phyloP scores from a whole-genome alignment of 345 rosid genomes.

The Salix purpurea region DNA sequence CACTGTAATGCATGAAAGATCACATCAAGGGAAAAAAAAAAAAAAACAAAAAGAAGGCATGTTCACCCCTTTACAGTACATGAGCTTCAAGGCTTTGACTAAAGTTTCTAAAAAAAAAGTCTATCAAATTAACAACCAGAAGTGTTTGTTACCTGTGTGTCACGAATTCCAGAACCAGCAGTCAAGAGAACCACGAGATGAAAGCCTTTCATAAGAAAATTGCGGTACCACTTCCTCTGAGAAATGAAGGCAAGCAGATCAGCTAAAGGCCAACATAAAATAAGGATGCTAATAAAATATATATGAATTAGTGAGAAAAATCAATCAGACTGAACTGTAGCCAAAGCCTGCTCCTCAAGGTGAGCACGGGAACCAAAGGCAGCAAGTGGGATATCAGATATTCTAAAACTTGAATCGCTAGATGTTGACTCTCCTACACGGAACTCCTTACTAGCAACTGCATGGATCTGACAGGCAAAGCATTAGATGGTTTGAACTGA shows the following conservation, averaged over 20 bases:
- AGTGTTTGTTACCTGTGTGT: constrained; percentile 62
- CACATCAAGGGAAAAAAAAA: constrained; percentile 10
- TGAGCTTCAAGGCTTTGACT: neutral
- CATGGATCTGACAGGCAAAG: constrained; percentile 60
- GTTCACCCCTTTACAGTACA: neutral
- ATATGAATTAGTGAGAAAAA: neutral
- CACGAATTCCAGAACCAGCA: constrained; percentile 96
- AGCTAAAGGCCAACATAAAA: constrained; percentile 16
- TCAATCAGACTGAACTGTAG: constrained; percentile 60
- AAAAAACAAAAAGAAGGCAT: neutral
- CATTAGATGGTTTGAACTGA: constrained; percentile 25
- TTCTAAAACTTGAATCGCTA: constrained; percentile 34
- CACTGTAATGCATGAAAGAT: constrained; percentile 46
- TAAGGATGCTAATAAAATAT: neutral
- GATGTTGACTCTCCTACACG: constrained; percentile 42
- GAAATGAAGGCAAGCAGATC: constrained; percentile 18
- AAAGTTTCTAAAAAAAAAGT: neutral
- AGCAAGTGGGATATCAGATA: constrained; percentile 70
- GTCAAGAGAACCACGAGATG: constrained; percentile 81
- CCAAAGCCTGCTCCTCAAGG: constrained; percentile 91
- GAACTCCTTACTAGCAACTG: constrained; percentile 57
- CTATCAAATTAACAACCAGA: neutral
- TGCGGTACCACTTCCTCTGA: constrained; percentile 99
- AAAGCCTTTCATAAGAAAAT: constrained; percentile 94
- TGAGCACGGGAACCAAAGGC: constrained; percentile 99